These are phyloP conservation scores for Leccinum olivaceopallidum DNA, from an alignment of 768 basidiomycete species.

Conservation along the genomic window DNA sequence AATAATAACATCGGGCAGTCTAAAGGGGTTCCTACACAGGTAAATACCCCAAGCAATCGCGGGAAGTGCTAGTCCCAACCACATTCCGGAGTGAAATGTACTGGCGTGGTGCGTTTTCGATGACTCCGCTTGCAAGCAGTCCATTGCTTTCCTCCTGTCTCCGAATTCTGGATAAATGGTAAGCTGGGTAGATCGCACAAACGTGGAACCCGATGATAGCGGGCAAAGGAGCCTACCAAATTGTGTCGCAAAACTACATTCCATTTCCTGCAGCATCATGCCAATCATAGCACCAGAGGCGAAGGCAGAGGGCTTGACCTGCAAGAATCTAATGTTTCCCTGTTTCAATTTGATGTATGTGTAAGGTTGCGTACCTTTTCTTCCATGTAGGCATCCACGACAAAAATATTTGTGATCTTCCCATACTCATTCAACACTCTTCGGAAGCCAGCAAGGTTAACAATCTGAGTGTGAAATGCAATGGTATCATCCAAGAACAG, in stretches of 20 bases:
- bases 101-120: slow-evolving; percentile 70
- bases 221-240: slow-evolving; percentile 56
- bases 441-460: slow-evolving; percentile 89
- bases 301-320: slow-evolving; percentile 72
- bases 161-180: slow-evolving; percentile 47
- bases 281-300: slow-evolving; percentile 61
- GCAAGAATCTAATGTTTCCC: not conserved
- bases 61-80: slow-evolving; percentile 70
- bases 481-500: not conserved
- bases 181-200: not conserved
- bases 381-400: slow-evolving; percentile 79
- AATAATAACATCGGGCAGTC: not conserved
- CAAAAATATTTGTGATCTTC: slow-evolving; percentile 70
- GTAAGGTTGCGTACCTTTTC: slow-evolving; percentile 55
- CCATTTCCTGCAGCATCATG: slow-evolving; percentile 70
- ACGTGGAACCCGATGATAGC: not conserved
- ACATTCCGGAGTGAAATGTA: slow-evolving; percentile 73
- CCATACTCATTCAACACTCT: slow-evolving; percentile 88
- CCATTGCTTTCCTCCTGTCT: slow-evolving; percentile 74
- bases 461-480: slow-evolving; percentile 47
- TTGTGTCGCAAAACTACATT: slow-evolving; percentile 69
- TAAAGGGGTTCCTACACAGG: slow-evolving; percentile 41
- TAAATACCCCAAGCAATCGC: slow-evolving; percentile 63
- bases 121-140: slow-evolving; percentile 58
- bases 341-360: not conserved